Conservation (phyloP, 306 rosid species). For the Inga leiocalycina region DNA sequence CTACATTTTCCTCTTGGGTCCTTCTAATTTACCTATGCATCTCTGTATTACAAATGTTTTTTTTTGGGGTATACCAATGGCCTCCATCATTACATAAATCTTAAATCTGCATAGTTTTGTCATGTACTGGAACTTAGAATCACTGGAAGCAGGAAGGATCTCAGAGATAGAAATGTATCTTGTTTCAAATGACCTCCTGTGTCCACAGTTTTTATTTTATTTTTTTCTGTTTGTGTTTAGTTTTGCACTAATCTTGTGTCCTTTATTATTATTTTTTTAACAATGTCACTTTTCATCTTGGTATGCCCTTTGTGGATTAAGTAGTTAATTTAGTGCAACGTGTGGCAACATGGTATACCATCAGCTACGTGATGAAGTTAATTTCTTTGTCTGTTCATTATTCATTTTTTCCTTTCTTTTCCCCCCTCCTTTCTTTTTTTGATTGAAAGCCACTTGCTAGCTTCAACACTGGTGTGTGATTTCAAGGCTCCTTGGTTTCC, state of each 20-base stretch:
- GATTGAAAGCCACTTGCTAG: conserved; percentile 1
- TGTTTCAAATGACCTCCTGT: background rate
- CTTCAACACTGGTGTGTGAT: background rate
- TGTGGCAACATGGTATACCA: conserved; percentile 2
- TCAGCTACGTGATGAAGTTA: background rate
- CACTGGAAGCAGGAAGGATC: background rate
- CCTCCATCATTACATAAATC: background rate
- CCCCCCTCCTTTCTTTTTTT: background rate
- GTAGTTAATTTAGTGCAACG: conserved; percentile 2
- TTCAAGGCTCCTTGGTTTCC: conserved; percentile 11
- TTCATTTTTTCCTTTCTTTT: background rate
- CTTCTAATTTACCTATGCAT: conserved; percentile 4
- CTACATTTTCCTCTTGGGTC: background rate
- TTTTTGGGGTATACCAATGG: background rate
- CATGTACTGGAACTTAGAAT: background rate
- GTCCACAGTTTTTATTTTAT: background rate
- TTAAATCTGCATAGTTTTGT: background rate
- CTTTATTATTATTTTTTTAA: background rate
- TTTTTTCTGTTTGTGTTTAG: background rate
- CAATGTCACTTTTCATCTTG: background rate
- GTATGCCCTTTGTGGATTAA: background rate
- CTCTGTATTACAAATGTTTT: background rate
- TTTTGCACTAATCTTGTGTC: background rate
- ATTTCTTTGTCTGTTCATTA: background rate
- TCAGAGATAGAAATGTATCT: background rate